Percentiles rank a stretch among this genome's conserved stretches.
phyloP scores from a whole-genome alignment of 768 basidiomycete genomes.

The Naematelia aurantialba region DNA sequence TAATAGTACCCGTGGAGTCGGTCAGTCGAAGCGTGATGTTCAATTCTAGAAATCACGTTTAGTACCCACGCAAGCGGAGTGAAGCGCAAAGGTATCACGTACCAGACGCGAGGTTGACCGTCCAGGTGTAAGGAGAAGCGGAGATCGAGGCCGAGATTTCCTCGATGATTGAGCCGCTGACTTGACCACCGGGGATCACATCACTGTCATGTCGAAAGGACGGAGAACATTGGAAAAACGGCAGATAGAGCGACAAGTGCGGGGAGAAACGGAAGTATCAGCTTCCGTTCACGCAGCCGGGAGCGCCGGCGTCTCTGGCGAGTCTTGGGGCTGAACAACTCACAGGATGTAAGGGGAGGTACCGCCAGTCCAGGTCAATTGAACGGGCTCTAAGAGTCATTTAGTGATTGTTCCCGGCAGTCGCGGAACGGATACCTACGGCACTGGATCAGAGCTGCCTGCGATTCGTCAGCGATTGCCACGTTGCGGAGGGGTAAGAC shows the following conservation, averaged over 20 bases:
- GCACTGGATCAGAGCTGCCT: slow-evolving; percentile 43
- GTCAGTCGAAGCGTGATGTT: slow-evolving; percentile 60
- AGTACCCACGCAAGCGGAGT: slow-evolving; percentile 1
- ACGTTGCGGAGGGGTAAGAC: neutral
- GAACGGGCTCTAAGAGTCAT: slow-evolving; percentile 26
- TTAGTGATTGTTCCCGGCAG: neutral
- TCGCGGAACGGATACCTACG: slow-evolving; percentile 27
- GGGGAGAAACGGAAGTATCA: slow-evolving; percentile 1
- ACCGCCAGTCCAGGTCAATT: slow-evolving; percentile 38
- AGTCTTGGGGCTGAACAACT: slow-evolving; percentile 11
- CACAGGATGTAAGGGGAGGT: slow-evolving; percentile 45
- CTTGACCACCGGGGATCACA: slow-evolving; percentile 52
- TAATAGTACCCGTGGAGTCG: slow-evolving; percentile 59
- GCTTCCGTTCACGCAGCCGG: too few relatives aligned
- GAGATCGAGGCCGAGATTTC: slow-evolving; percentile 15
- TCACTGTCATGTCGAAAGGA: slow-evolving; percentile 21
- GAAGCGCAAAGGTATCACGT: slow-evolving; percentile 7
- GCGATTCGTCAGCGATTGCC: slow-evolving; percentile 14
- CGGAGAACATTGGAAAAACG: neutral
- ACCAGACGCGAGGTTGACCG: slow-evolving; percentile 43
- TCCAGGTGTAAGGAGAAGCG: slow-evolving; percentile 38
- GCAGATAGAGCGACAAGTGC: neutral
- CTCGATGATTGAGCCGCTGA: slow-evolving; percentile 35
- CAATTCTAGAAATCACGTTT: slow-evolving; percentile 52
- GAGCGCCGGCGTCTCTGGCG: neutral